Evolutionary conservation across 352 stramenopile genomes (phyloP), one percentile per base, ranked within the genome.

Genomic region (Aphanomyces stellatus): DNA sequence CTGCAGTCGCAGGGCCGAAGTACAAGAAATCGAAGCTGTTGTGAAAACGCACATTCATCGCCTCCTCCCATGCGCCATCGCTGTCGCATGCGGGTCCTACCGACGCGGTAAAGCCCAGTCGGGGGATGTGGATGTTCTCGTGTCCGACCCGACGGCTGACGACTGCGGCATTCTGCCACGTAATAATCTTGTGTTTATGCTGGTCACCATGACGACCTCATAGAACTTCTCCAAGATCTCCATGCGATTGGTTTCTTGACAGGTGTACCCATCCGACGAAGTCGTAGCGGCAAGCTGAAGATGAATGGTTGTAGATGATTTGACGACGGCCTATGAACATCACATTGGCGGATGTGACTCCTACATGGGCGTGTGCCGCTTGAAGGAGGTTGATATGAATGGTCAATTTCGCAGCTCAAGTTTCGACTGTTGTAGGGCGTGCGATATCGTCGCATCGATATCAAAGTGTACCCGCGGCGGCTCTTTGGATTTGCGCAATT

Each of bases 341-440:
- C 73, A 73, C 46, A 75, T 72, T 28, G 76, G 74, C 2, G 69
- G 74, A 13, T 91, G 79, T 27, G 79, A 92, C 68, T 88, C 85
- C 0, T 96, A 93, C 79, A 96, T 94, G 88, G 88, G 88, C 15
- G 84, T 95, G 10, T 95, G 85, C 27, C 82, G 66, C 15, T 65
- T 93, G 30, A 74, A 72, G 3, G 71, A 80, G 72, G 80, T 90
- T 57, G n/a, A 3, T 22, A 41, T 22, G 27, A 42, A 65, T 24
- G 51, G 46, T 19, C 25, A 30, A n/a, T n/a, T n/a, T n/a, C n/a
- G n/a, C n/a, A n/a, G n/a, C n/a, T n/a, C n/a, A n/a, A n/a, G n/a
- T n/a, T n/a, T n/a, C n/a, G n/a, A n/a, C n/a, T n/a, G n/a, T n/a
- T n/a, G 22, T 56, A 76, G 69, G 73, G 77, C 53, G 71, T 82